Conservation (phyloP, 352 stramenopile species). For the Blastocystis hominis region DNA sequence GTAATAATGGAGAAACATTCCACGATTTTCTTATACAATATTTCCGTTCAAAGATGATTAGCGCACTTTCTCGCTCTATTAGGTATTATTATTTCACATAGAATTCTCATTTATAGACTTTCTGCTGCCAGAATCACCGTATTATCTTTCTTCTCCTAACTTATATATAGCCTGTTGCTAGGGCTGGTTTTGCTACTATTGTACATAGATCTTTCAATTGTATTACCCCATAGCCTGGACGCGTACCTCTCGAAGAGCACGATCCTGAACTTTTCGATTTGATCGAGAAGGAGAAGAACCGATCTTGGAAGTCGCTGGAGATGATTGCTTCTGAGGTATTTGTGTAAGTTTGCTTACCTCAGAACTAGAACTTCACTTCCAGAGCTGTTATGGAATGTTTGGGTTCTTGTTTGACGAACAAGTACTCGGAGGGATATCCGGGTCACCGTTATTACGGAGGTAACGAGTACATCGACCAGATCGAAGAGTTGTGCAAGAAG, state of each 20-base stretch:
- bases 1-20: not conserved
- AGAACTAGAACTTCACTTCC: conserved; percentile 86
- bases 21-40: not conserved
- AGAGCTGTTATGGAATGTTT: too few species aligned
- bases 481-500: conserved; percentile 77
- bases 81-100: not conserved
- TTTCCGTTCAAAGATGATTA: too few species aligned
- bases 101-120: not conserved
- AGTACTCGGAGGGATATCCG: too few species aligned
- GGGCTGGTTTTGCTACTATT: conserved; percentile 1
- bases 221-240: conserved; percentile 48
- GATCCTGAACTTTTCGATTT: conserved; percentile 94
- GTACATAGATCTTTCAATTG: not conserved
- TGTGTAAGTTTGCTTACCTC: conserved; percentile 18
- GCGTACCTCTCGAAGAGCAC: conserved; percentile 76
- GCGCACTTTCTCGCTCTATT: not conserved
- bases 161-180: not conserved
- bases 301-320: conserved; percentile 94
- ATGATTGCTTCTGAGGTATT: conserved; percentile 81
- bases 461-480: conserved; percentile 93
- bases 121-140: not conserved
- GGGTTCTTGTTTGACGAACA: too few species aligned
- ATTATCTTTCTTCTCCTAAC: not conserved
- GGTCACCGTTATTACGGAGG: too few species aligned
- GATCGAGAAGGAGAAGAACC: conserved; percentile 92